Evolutionary conservation across 331 rosid genomes (phyloP).

Genomic region (Quercus lobata): DNA sequence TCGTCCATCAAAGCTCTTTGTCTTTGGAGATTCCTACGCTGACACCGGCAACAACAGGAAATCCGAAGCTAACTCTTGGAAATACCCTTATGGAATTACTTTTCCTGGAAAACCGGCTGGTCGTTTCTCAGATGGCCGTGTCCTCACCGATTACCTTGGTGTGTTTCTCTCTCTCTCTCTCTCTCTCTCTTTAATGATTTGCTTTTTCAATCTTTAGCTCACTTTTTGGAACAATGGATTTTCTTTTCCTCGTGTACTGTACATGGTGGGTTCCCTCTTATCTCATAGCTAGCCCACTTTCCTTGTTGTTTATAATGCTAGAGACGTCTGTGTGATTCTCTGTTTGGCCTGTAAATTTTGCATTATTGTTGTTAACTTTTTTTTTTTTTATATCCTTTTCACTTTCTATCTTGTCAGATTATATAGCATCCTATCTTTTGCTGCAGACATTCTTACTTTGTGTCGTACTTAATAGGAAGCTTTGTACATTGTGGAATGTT

Average conservation of each 20-base stretch:
- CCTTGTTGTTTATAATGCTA: no score
- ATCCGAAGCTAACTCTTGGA: conserved; percentile 20
- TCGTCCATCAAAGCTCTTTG: conserved; percentile 23
- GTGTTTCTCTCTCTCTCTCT: background rate
- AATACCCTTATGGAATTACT: conserved; percentile 34
- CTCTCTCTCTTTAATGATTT: background rate
- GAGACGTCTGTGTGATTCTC: background rate
- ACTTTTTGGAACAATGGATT: conserved; percentile 15
- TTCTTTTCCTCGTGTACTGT: conserved; percentile 10
- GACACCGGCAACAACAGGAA: conserved; percentile 48
- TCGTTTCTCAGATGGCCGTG: conserved; percentile 41
- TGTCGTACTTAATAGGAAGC: background rate
- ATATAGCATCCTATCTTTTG: background rate
- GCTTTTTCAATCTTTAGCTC: background rate
- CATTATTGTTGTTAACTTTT: background rate
- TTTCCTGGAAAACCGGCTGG: conserved; percentile 46
- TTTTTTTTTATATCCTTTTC: background rate
- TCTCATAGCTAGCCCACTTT: background rate
- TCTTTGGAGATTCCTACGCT: conserved; percentile 54
- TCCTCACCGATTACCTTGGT: conserved; percentile 36
- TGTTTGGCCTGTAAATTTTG: conserved; percentile 7
- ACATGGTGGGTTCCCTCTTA: conserved; percentile 10
- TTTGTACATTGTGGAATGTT: no score
- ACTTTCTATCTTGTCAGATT: background rate
- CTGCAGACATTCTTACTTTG: background rate